Conservation (phyloP, 1,139 yeast species). For the Debaryomyces robertsiae region DNA sequence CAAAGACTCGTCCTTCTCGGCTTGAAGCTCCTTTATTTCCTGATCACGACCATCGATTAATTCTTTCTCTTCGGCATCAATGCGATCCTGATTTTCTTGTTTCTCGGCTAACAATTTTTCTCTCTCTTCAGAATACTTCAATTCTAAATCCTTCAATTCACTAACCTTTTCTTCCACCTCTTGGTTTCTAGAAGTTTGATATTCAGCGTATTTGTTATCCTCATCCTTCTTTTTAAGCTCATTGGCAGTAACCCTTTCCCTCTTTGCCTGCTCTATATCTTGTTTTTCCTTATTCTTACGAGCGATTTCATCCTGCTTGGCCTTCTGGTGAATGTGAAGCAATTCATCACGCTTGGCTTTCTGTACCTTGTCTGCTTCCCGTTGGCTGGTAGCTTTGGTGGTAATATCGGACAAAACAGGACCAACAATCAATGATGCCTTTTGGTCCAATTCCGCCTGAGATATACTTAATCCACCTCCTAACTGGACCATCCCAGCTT, state of each 20-base stretch:
- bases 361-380: slow-evolving; percentile 56
- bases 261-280: slow-evolving; percentile 43
- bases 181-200: slow-evolving; percentile 38
- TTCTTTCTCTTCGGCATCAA: slow-evolving; percentile 46
- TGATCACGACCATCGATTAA: slow-evolving; percentile 41
- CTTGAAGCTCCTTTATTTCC: slow-evolving; percentile 50
- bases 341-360: slow-evolving; percentile 38
- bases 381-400: slow-evolving; percentile 69
- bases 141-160: slow-evolving; percentile 39
- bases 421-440: slow-evolving; percentile 80
- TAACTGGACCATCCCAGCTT: slow-evolving; percentile 64
- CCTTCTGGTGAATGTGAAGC: slow-evolving; percentile 41
- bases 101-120: slow-evolving; percentile 42
- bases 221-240: slow-evolving; percentile 45
- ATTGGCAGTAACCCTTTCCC: slow-evolving; percentile 35
- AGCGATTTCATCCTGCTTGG: slow-evolving; percentile 51
- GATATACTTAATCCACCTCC: slow-evolving; percentile 90
- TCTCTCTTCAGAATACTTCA: slow-evolving; percentile 37
- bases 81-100: slow-evolving; percentile 43
- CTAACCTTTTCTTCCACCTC: slow-evolving; percentile 40
- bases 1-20: slow-evolving; percentile 45
- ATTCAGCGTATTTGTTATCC: slow-evolving; percentile 36
- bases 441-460: slow-evolving; percentile 71
- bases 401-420: slow-evolving; percentile 84
- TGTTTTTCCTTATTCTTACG: slow-evolving; percentile 51